phyloP scores from a whole-genome alignment of 148 eudicot species.

The Vaccinium macrocarpon region DNA sequence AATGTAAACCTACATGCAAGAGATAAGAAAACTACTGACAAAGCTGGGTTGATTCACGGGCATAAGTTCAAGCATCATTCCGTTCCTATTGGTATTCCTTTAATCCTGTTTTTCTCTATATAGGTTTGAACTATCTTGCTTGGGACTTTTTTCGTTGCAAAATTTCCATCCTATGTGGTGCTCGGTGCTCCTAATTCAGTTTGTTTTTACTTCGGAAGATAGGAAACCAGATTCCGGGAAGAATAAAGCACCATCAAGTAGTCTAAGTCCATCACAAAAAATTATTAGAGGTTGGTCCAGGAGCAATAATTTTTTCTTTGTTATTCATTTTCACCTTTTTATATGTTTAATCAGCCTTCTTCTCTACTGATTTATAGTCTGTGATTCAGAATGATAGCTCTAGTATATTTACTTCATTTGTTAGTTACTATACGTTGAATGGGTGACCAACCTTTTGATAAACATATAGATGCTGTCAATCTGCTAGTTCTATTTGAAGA shows the following conservation, averaged over 20 bases:
- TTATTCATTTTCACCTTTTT: background rate
- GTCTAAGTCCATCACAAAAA: slow-evolving; percentile 77
- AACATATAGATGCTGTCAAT: background rate
- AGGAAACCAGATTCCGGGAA: slow-evolving; percentile 32
- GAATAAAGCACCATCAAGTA: slow-evolving; percentile 31
- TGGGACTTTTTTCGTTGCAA: background rate
- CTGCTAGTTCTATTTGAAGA: no score
- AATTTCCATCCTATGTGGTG: background rate
- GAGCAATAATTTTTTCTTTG: slow-evolving; percentile 8
- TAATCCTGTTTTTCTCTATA: background rate
- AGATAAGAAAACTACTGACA: slow-evolving; percentile 27
- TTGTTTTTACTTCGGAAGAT: slow-evolving; percentile 18
- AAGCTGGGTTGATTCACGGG: slow-evolving; percentile 23
- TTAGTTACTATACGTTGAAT: background rate
- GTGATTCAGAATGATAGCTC: slow-evolving; percentile 12
- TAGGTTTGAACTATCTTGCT: background rate
- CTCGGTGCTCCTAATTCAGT: slow-evolving; percentile 18
- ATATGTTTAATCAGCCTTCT: background rate
- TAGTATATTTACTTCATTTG: background rate
- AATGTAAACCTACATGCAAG: slow-evolving; percentile 26
- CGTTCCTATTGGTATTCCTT: slow-evolving; percentile 25
- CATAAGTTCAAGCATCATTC: slow-evolving; percentile 28
- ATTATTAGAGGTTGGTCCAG: slow-evolving; percentile 61
- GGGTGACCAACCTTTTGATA: background rate
- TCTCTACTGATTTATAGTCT: background rate